Evolutionary conservation across 331 rosid genomes (phyloP), one percentile per base, ranked within the genome.

Genomic region (Malus hybrid): DNA sequence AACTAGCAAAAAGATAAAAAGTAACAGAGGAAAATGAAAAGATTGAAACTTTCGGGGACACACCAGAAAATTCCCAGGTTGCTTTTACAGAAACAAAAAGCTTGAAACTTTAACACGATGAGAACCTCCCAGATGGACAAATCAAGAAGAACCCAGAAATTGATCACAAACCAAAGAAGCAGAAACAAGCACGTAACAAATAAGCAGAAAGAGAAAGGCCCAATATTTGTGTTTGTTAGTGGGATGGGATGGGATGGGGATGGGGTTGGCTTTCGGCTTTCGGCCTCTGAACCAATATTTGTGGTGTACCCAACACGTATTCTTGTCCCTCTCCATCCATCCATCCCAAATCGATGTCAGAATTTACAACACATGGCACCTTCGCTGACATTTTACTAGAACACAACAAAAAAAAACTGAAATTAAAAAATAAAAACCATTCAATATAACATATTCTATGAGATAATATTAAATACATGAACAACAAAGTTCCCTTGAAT

Each of bases 261-360:
- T 60, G 73, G 81, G 55, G 33, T 34, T 19, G 70, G 34, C 5
- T 72, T 50, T 18, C 46, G 62, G 83, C 39, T 79, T 85, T 39
- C 4, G 44, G 44, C 1, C 4, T 9, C 42, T 56, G 34, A 39
- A 69, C 78, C 98, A 76, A 78, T 0, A 64, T 76, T 86, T 69
- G 80, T 79, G 98, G 84, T 85, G 76, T 75, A 77, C 96, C 96
- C 87, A 86, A 88, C 98, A 93, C 95, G 86, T 90, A 66, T 33
- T 72, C 58, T 68, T 48, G 3, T 24, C 36, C 7, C 1, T 9
- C 46, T 39, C 57, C 76, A 52, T 79, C 70, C 70, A 74, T 74
- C 70, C 62, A 46, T 79, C 66, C 66, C 57, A 42, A 58, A 66
- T 4, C 30, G 46, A 39, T 2, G 0, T 9, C 46, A 39, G 0